A percentile compares a stretch with the other conserved stretches of the same genome.
Evolutionary conservation across 768 basidiomycete species (phyloP).

Genomic region (Phaffia tasmanica): DNA sequence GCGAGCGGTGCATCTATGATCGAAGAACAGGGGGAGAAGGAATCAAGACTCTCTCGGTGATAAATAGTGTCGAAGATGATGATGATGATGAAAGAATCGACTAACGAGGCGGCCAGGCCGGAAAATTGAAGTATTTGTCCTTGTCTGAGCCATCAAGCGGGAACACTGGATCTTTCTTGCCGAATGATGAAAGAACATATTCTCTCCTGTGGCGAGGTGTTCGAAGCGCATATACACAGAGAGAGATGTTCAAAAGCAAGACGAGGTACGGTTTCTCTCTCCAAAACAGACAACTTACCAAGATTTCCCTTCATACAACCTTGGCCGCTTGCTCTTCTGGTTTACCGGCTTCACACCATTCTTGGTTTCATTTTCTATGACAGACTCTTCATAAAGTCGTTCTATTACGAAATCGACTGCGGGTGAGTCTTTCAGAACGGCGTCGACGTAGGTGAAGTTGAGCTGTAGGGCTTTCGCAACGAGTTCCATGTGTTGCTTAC

Average conservation of each 20-base stretch:
- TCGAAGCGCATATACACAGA: too few relatives aligned
- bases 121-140: neutral
- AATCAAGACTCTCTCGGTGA: neutral
- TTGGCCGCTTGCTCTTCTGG: neutral
- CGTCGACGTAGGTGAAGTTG: conserved; percentile 33
- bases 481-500: conserved; percentile 30
- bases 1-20: neutral
- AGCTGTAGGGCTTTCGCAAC: conserved; percentile 31
- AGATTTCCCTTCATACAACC: neutral
- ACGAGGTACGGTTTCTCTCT: too few relatives aligned
- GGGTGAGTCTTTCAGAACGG: conserved; percentile 27
- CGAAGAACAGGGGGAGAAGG: too few relatives aligned
- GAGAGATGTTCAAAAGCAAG: too few relatives aligned
- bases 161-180: neutral
- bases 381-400: conserved; percentile 25
- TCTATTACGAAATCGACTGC: conserved; percentile 33
- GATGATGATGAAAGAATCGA: neutral
- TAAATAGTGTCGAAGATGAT: neutral
- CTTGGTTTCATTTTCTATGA: neutral
- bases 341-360: neutral
- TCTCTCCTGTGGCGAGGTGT: neutral
- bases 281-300: conserved; percentile 3
- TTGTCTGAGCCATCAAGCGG: neutral
- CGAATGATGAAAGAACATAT: neutral
- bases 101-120: neutral